phyloP scores from a whole-genome alignment of 257 asterid species.

The Eucommia ulmoides region DNA sequence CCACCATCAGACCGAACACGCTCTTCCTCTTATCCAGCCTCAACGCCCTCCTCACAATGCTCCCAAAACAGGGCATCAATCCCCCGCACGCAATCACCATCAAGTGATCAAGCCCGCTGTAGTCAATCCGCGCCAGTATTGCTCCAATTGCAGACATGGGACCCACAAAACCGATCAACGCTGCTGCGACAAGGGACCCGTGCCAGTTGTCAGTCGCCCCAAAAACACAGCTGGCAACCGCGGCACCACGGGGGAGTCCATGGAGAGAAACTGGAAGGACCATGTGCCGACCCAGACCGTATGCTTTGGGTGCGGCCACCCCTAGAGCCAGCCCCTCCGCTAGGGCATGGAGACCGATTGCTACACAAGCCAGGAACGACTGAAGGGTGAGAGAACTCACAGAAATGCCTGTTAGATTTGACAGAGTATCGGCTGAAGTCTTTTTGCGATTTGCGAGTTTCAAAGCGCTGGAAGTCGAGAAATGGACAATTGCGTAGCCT shows the following conservation, averaged over 20 bases:
- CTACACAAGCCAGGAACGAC: conserved; percentile 54
- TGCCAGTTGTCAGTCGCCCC: conserved; percentile 97
- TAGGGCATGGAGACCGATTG: conserved; percentile 75
- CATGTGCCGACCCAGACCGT: conserved; percentile 91
- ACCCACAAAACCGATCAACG: conserved; percentile 66
- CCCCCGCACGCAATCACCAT: conserved; percentile 93
- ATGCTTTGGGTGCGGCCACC: conserved; percentile 97
- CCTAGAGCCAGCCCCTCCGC: conserved; percentile 96
- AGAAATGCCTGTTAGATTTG: conserved; percentile 31
- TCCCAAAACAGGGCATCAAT: conserved; percentile 75
- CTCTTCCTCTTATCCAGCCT: conserved; percentile 58
- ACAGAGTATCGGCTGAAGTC: conserved; percentile 44
- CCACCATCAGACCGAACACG: conserved; percentile 45
- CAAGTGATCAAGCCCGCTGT: conserved; percentile 76
- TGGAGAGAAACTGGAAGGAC: conserved; percentile 92
- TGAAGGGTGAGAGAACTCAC: conserved; percentile 78
- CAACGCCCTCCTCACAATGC: conserved; percentile 51
- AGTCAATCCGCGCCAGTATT: conserved; percentile 80
- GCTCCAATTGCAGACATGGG: conserved; percentile 87
- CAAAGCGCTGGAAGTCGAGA: conserved; percentile 30
- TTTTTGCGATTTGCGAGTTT: conserved; percentile 51
- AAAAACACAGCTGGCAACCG: conserved; percentile 87
- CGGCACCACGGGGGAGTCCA: conserved; percentile 94
- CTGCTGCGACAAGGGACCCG: conserved; percentile 64
- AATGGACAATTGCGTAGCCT: conserved; percentile 44